Base-by-base conservation (phyloP, 2,329 filamentous ascomycete genomes). In the Helicocarpus griseus region DNA sequence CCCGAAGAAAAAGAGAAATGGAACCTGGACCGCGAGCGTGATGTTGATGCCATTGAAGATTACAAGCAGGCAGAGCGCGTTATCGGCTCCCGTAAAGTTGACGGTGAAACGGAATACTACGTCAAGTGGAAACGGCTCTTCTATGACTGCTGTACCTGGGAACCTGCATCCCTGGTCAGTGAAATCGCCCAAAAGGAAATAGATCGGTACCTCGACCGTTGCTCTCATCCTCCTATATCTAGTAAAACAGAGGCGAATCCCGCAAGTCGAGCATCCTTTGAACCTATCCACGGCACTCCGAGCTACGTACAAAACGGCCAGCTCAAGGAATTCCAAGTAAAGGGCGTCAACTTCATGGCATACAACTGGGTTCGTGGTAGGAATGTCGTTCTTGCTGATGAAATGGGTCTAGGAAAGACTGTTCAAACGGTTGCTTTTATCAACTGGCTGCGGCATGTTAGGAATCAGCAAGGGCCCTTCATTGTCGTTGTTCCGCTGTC, bases 331-430 rank as follows among this genome's bases (percentile, higher is more conserved):
- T 98, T 98, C 66, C 94, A 98, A 69, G 79, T 97, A 61, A 88
- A 86, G 58, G 93, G 94, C 28, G 75, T 98, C 54, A 97, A 97
- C 72, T 98, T 96, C 69, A 76, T 98, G 56, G 88, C 88, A 43
- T 89, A 95, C 70, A 95, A 97, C 69, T 98, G 94, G 94, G 88
- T 87, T 49, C 85, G 86, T 62, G 84, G 83, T 51, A 93, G 93
- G 68, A 98, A 97, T 61, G 93, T 97, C 63, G 96, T 98, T 61
- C 79, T 98, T 49, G 93, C 93, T 46, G 93, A 98, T 65, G 93
- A 98, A 71, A 98, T 98, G 93, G 93, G 93, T 61, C 78, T 98
- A 13, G 93, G 93, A 26, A 98, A 98, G 73, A 98, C 93, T 0
- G 93, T 98, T 0, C 93, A 98, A 71, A 96, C 91, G 0, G 90